These are phyloP conservation scores for Nicotiana tabacum DNA, from an alignment of 257 asterid species.

Conservation along the genomic window DNA sequence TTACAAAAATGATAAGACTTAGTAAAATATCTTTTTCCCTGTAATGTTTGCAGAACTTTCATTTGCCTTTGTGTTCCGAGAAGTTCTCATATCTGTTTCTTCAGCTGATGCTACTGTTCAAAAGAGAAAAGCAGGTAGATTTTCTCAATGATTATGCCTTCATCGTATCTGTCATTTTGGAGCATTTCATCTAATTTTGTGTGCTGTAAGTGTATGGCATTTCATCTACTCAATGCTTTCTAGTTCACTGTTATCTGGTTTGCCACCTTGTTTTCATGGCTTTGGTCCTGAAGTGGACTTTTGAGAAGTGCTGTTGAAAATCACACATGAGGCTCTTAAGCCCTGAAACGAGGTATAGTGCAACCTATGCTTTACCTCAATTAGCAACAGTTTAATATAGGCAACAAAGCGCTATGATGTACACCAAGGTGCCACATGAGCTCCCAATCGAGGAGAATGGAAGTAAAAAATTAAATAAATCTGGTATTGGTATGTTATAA, in stretches of 20 bases:
- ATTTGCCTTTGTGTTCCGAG: constrained; percentile 90
- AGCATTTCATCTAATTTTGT: background rate
- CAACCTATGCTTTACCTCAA: background rate
- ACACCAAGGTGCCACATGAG: background rate
- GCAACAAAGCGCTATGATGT: background rate
- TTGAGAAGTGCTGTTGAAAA: background rate
- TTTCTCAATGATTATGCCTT: background rate
- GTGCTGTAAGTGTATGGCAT: background rate
- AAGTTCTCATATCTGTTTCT: constrained; percentile 40
- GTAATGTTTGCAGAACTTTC: constrained; percentile 56
- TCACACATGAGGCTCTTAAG: background rate
- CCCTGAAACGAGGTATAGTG: background rate
- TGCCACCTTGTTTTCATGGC: background rate
- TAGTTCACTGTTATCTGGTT: background rate
- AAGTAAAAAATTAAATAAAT: background rate
- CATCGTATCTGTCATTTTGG: background rate
- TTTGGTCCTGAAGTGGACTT: background rate
- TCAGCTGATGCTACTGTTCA: constrained; percentile 37
- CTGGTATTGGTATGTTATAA: background rate
- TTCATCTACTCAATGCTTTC: background rate
- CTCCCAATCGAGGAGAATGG: background rate
- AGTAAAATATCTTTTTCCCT: constrained; percentile 15
- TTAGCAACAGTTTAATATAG: background rate
- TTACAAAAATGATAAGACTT: background rate
- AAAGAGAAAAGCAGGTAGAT: constrained; percentile 88